Conservation (phyloP, 2,329 filamentous ascomycete species). For the Canariomyces notabilis region DNA sequence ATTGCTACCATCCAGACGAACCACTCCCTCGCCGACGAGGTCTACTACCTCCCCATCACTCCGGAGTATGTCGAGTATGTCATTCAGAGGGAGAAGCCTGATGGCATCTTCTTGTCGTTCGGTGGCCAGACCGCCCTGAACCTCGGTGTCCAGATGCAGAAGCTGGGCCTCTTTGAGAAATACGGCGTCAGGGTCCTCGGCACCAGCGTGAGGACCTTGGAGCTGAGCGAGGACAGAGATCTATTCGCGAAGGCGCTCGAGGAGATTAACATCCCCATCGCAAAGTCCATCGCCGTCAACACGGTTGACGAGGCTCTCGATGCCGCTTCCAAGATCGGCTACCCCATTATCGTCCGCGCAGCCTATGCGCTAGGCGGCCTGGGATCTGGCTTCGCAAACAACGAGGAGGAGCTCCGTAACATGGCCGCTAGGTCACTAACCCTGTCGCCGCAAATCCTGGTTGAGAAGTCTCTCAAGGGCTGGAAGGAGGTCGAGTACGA, state of each 20-base stretch:
- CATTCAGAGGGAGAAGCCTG: slow-evolving; percentile 88
- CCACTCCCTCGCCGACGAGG: slow-evolving; percentile 91
- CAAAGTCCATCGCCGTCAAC: slow-evolving; percentile 87
- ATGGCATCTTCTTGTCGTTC: slow-evolving; percentile 96
- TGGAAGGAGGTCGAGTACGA: slow-evolving; percentile 99
- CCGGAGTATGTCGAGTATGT: slow-evolving; percentile 97
- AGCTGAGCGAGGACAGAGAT: slow-evolving; percentile 93
- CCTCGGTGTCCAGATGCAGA: slow-evolving; percentile 94
- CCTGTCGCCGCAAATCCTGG: slow-evolving; percentile 89
- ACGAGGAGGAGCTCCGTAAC: slow-evolving; percentile 88
- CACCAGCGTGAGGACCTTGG: slow-evolving; percentile 88
- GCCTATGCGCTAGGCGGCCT: slow-evolving; percentile 95
- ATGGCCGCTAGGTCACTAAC: slow-evolving; percentile 89
- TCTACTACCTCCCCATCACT: slow-evolving; percentile 97
- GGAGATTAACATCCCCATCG: slow-evolving; percentile 96
- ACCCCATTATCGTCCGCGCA: slow-evolving; percentile 96
- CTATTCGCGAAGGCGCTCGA: slow-evolving; percentile 92
- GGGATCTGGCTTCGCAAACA: slow-evolving; percentile 92
- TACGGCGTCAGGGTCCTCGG: slow-evolving; percentile 94
- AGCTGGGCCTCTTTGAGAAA: slow-evolving; percentile 89
- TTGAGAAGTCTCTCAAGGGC: slow-evolving; percentile 97
- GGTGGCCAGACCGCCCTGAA: slow-evolving; percentile 97
- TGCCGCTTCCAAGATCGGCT: slow-evolving; percentile 81
- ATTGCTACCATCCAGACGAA: slow-evolving; percentile 98
- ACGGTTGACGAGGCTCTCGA: slow-evolving; percentile 89